Evolutionary conservation across 306 rosid species (phyloP), one percentile per base, ranked within the genome.

Genomic region (Pterocarpus santalinus): DNA sequence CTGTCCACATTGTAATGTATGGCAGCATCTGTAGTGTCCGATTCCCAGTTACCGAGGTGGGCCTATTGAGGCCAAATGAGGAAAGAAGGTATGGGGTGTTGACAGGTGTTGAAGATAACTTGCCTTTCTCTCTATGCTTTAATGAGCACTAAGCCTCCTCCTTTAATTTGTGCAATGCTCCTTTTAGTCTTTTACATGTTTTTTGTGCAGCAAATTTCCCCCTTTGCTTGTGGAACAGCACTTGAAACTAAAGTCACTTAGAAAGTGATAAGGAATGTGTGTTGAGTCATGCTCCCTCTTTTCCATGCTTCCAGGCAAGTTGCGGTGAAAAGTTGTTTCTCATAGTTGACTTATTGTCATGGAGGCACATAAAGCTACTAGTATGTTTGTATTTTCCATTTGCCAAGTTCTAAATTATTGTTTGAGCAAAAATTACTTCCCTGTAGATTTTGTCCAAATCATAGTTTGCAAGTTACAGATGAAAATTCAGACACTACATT

Each of bases 21-120:
- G 52, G 84, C 12, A 52, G 62, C 60, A 17, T 41, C 14, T 65
- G n/a, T 30, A 41, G 53, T 34, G 33, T 15, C 12, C 44, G 53
- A 71, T 82, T 69, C 66, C 47, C 64, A 4, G 39, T 39, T 14
- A 16, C 32, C 7, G 17, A 66, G 4, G 57, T 74, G 41, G 83
- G 43, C 52, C 83, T 53, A 5, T 13, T 51, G 16, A 74, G 62
- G 30, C 83, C 83, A 35, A 81, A 85, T 49, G n/a, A 69, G 86
- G 87, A 82, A 85, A 65, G 70, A 14, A 68, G 79, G 47, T 57
- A 35, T 82, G 84, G 90, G 92, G 94, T 73, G 60, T 39, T 80
- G 88, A 77, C 94, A 86, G 83, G 86, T 90, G 85, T 85, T 65
- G 5, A 56, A 7, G 2, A 16, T 55, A 41, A 33, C 6, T 28